Percentiles rank a stretch among this genome's conserved stretches.
phyloP scores from a whole-genome alignment of 2,329 filamentous ascomycete species.

The Exophiala bonariae region DNA sequence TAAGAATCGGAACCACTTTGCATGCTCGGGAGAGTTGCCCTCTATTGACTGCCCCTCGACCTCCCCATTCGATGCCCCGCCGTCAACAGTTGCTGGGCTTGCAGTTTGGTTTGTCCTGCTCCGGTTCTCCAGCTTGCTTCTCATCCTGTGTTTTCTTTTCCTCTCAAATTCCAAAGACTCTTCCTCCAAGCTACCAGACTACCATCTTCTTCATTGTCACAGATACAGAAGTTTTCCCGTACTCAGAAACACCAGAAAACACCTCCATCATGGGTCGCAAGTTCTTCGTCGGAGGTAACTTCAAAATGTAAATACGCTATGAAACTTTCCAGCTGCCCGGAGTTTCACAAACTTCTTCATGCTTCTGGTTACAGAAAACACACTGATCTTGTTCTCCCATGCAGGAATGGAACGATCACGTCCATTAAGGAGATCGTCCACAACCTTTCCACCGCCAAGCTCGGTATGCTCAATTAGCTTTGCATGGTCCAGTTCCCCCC shows the following conservation, averaged over 20 bases:
- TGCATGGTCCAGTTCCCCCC: constrained; percentile 4
- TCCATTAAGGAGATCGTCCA: constrained; percentile 88
- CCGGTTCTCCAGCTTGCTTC: constrained; percentile 5
- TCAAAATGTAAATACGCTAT: constrained; percentile 79
- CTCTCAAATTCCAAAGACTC: not conserved
- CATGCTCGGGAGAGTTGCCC: too few relatives aligned
- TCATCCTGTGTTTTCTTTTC: not conserved
- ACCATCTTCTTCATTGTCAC: not conserved
- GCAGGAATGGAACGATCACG: constrained; percentile 88
- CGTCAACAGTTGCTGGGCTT: constrained; percentile 18
- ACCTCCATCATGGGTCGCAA: constrained; percentile 79
- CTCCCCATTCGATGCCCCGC: constrained; percentile 21
- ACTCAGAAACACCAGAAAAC: not conserved
- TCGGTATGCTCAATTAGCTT: constrained; percentile 17
- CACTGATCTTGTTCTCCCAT: constrained; percentile 1
- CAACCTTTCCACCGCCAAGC: constrained; percentile 79
- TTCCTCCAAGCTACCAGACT: not conserved
- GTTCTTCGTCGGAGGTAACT: constrained; percentile 98
- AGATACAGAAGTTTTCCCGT: not conserved
- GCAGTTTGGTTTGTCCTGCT: constrained; percentile 5
- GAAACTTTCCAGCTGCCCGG: constrained; percentile 2
- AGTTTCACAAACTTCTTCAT: not conserved
- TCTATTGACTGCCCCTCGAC: too few relatives aligned
- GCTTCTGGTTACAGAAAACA: not conserved
- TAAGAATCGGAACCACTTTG: too few relatives aligned